Conservation (phyloP, 2,329 filamentous ascomycete genomes). For the Pezicula rhizophila region DNA sequence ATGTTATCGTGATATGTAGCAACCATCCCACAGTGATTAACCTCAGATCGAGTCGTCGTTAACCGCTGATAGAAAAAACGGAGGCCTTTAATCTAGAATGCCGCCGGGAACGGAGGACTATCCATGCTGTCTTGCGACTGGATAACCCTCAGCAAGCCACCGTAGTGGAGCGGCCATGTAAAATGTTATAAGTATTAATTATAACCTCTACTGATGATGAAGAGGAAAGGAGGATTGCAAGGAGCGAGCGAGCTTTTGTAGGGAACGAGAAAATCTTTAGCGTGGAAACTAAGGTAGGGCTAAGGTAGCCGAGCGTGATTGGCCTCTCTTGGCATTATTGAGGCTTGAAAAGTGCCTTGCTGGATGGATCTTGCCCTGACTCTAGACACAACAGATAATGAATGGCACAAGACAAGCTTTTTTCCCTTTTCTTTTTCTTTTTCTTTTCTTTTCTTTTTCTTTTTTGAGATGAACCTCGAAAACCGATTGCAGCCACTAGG, state of each 20-base stretch:
- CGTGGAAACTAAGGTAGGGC: not conserved
- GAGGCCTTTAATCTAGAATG: conserved; percentile 31
- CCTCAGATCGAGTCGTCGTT: conserved; percentile 28
- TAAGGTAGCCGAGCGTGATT: not conserved
- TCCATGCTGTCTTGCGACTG: conserved; percentile 23
- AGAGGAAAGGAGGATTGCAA: conserved; percentile 8
- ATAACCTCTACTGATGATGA: conserved; percentile 32
- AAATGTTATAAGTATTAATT: conserved; percentile 31
- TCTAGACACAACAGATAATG: too few relatives aligned
- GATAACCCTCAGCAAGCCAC: conserved; percentile 35
- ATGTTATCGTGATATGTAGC: conserved; percentile 25
- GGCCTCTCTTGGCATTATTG: too few relatives aligned
- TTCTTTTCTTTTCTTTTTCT: too few relatives aligned
- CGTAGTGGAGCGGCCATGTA: conserved; percentile 32
- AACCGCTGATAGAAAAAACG: conserved; percentile 37
- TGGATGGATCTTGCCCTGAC: too few relatives aligned
- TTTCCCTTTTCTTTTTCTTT: too few relatives aligned
- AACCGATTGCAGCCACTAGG: too few relatives aligned
- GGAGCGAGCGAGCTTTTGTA: conserved; percentile 9
- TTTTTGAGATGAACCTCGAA: too few relatives aligned
- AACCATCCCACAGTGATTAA: conserved; percentile 37
- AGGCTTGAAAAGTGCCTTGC: too few relatives aligned
- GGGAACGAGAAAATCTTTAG: conserved; percentile 4
- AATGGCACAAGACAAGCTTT: too few relatives aligned
- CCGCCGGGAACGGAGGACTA: conserved; percentile 37